Base-by-base conservation (phyloP, 2,329 filamentous ascomycete genomes). In the Plenodomus lindquistii region DNA sequence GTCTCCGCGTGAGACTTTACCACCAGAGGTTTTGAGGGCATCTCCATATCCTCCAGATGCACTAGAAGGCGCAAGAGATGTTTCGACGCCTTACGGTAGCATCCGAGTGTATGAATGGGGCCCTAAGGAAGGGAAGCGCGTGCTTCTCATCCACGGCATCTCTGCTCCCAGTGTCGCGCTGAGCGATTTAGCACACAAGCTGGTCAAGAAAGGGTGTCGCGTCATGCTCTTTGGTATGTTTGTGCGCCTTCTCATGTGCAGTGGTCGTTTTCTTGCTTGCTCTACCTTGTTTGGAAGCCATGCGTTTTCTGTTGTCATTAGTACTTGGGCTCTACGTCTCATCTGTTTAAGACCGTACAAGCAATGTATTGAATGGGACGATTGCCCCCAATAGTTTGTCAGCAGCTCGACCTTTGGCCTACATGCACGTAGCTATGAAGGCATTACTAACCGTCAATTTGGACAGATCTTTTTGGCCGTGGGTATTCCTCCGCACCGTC, bases 71-170 rank as follows among this genome's bases (percentile, higher is more conserved):
- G 82, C 76, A 0, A 80, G 88, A 49, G 83, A 91, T 66, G 84
- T 94, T 15, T 66, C 76, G 11, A 87, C 84, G 3, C 83, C 85
- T 2, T 91, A 89, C 65, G 89, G 90, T 15, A 82, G 76, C 4
- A 82, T 89, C 52, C 77, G 86, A 38, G 85, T 89, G 2, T 93
- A 91, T 66, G 91, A 95, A 76, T 94, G 86, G 81, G 91, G 91
- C 0, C 87, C 88, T 0, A 79, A 84, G 49, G 74, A 80, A 31
- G 89, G 89, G 1, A 80, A 84, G 21, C 91, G 86, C 63, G 84
- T 93, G 1, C 74, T 95, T 13, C 75, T 95, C 21, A 73, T 95
- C 15, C 91, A 93, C 69, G 91, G 91, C 4, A 92, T 94, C 62
- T 88, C 85, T 41, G 94, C 89, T 4, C 90, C 91, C 0, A 85